Evolutionary conservation across 202 grass and related monocot species (phyloP).

Genomic region (Miscanthus sacchariflorus): DNA sequence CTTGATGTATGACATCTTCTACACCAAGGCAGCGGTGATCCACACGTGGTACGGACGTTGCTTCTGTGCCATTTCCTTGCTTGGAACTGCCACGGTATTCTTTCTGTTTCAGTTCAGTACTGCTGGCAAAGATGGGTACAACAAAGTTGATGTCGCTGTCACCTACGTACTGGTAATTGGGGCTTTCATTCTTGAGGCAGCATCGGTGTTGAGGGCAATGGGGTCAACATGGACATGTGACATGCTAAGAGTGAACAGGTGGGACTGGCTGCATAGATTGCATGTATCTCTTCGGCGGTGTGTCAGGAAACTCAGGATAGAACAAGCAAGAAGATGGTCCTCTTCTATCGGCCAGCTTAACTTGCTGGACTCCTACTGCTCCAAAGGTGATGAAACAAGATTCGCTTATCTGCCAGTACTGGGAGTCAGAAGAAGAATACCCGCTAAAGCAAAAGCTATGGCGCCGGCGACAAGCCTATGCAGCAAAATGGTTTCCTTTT

Average conservation of each 20-base stretch:
- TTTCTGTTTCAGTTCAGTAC: too few relatives aligned
- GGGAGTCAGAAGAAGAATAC: too few relatives aligned
- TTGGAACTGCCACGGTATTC: too few relatives aligned
- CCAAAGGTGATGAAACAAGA: too few relatives aligned
- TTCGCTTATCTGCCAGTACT: too few relatives aligned
- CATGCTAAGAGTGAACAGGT: accelerated
- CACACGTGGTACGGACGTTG: background rate
- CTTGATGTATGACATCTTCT: background rate
- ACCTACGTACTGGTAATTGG: background rate
- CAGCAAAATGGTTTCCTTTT: too few relatives aligned
- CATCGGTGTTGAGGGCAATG: background rate
- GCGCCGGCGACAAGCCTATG: too few relatives aligned
- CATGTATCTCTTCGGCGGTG: background rate
- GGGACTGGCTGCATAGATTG: background rate
- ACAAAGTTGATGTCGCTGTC: background rate
- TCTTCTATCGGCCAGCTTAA: background rate
- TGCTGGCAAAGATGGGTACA: background rate
- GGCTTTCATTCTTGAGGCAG: background rate
- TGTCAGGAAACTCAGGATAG: background rate
- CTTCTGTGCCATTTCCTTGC: background rate
- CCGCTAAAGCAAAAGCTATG: too few relatives aligned
- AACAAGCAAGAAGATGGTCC: background rate
- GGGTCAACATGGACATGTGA: background rate
- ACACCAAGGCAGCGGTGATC: background rate
- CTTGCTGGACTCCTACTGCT: background rate